A percentile compares a stretch with the other conserved stretches of the same genome.
phyloP scores from a whole-genome alignment of 768 basidiomycete species.

The Termitomyces sp. region DNA sequence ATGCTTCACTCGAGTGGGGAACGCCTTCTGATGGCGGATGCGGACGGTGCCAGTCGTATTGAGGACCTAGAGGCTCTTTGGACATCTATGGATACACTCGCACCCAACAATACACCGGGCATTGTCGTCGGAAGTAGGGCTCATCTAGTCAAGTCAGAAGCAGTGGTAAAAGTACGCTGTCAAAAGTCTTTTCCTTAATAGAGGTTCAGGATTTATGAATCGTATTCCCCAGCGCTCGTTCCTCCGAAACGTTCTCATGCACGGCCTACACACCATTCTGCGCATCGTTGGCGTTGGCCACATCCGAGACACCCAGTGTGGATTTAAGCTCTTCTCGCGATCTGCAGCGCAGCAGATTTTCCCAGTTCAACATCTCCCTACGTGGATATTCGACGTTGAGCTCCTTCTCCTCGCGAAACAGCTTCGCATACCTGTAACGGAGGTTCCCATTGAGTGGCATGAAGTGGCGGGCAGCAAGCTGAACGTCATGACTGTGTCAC shows the following conservation, averaged over 20 bases:
- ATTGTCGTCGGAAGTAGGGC: constrained; percentile 88
- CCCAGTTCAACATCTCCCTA: constrained; percentile 79
- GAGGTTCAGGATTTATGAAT: constrained; percentile 2
- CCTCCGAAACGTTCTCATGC: constrained; percentile 90
- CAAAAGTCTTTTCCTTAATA: not conserved
- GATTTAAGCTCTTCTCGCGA: constrained; percentile 94
- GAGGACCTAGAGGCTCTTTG: constrained; percentile 80
- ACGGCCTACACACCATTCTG: constrained; percentile 86
- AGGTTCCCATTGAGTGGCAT: constrained; percentile 91
- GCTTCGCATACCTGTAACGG: constrained; percentile 71
- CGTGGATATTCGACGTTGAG: constrained; percentile 98
- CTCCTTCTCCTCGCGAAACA: constrained; percentile 82
- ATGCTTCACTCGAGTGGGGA: constrained; percentile 79
- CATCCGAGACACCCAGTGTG: constrained; percentile 94
- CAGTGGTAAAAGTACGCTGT: constrained; percentile 80
- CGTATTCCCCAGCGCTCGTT: constrained; percentile 65
- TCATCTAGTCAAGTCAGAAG: constrained; percentile 88
- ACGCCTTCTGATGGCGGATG: constrained; percentile 87
- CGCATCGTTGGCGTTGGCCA: constrained; percentile 87
- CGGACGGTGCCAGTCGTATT: constrained; percentile 90
- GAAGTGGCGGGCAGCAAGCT: constrained; percentile 94
- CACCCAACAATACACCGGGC: constrained; percentile 45
- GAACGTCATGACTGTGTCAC: constrained; percentile 75
- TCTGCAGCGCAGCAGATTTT: constrained; percentile 79
- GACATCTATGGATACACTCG: constrained; percentile 64